These are phyloP conservation scores for Earliella scabrosa DNA, from an alignment of 1,284 basidiomycete species.

Conservation along the genomic window DNA sequence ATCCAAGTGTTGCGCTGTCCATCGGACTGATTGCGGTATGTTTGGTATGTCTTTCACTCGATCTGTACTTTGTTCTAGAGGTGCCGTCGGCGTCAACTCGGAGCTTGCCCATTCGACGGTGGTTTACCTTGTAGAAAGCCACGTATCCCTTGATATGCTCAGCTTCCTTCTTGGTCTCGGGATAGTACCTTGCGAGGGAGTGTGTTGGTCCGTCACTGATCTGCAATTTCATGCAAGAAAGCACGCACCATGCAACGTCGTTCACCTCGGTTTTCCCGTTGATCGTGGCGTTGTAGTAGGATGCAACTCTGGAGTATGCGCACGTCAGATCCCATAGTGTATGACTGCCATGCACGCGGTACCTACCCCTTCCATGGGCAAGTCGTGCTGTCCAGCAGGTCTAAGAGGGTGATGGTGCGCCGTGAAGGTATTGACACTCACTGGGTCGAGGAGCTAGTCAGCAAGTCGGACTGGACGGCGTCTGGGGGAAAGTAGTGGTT, in stretches of 20 bases:
- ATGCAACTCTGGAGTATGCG: slow-evolving; percentile 48
- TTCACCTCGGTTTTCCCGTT: slow-evolving; percentile 47
- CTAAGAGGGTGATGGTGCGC: no score
- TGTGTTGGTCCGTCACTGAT: no score
- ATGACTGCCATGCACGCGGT: not conserved
- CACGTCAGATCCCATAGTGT: not conserved
- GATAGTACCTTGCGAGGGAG: slow-evolving; percentile 80
- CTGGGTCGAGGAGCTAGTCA: slow-evolving; percentile 55
- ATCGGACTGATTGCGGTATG: not conserved
- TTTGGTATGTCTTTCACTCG: not conserved
- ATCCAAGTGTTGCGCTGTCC: no score
- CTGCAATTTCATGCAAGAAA: no score
- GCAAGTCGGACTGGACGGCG: slow-evolving; percentile 46
- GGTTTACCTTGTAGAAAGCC: slow-evolving; percentile 66
- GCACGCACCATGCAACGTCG: slow-evolving; percentile 64
- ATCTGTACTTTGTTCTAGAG: not conserved
- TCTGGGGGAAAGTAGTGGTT: slow-evolving; percentile 73
- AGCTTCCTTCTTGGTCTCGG: slow-evolving; percentile 53
- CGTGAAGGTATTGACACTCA: no score
- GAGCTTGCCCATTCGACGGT: not conserved
- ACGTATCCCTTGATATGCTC: slow-evolving; percentile 60
- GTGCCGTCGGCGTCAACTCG: no score
- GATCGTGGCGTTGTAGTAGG: slow-evolving; percentile 61
- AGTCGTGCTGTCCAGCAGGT: slow-evolving; percentile 42
- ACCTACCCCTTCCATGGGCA: slow-evolving; percentile 73